These are phyloP conservation scores for Logfia minima DNA, from an alignment of 129 eudicot species.

Conservation along the genomic window DNA sequence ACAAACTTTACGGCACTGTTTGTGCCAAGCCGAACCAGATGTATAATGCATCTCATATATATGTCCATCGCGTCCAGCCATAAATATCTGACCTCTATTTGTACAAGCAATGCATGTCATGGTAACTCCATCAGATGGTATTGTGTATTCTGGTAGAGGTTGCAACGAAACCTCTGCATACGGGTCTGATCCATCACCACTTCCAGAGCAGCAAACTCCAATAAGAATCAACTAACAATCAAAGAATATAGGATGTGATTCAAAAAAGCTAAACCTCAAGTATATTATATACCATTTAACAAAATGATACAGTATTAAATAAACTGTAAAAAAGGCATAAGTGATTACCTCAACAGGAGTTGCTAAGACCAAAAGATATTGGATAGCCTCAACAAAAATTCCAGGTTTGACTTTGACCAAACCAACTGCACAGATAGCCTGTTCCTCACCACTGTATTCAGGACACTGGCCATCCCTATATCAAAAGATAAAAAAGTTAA, in stretches of 20 bases:
- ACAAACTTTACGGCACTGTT: conserved; percentile 91
- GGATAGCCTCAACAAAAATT: conserved; percentile 92
- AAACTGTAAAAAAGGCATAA: background rate
- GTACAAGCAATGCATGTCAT: conserved; percentile 94
- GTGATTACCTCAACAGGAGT: conserved; percentile 86
- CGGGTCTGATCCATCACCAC: conserved; percentile 91
- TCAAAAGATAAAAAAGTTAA: conserved; percentile 12
- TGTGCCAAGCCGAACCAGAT: conserved; percentile 91
- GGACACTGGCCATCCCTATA: conserved; percentile 97
- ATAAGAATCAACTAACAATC: conserved; percentile 75
- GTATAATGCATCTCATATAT: conserved; percentile 84
- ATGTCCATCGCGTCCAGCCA: conserved; percentile 98
- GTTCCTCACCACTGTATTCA: conserved; percentile 93
- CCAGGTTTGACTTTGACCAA: conserved; percentile 84
- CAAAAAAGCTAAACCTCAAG: conserved; percentile 5
- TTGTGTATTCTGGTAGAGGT: conserved; percentile 77
- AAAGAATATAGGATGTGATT: conserved; percentile 16
- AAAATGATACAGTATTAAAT: background rate
- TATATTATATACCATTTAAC: conserved; percentile 8
- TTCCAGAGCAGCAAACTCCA: conserved; percentile 93
- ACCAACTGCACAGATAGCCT: conserved; percentile 97
- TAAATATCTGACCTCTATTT: conserved; percentile 71
- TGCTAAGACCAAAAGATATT: conserved; percentile 86
- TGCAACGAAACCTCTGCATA: conserved; percentile 92
- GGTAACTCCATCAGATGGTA: conserved; percentile 97